Evolutionary conservation across 1,284 basidiomycete species (phyloP), one percentile per base, ranked within the genome.

Genomic region (Meripilus lineatus): DNA sequence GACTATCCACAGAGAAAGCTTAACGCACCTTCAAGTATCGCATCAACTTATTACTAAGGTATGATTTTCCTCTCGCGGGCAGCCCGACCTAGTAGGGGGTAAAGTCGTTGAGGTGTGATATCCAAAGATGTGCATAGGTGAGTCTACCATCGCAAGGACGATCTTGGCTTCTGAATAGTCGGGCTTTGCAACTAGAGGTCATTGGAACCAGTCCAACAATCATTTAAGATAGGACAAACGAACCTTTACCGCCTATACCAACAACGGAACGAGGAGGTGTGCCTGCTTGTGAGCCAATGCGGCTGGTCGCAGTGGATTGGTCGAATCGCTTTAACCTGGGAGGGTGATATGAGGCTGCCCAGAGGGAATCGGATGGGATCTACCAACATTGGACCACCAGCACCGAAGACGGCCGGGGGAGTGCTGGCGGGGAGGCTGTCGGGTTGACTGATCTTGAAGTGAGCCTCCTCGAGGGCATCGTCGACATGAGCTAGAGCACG

Each of bases 141-240:
- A 40, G 18, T 26, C 40, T 54, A 93, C 95, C 92, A 98, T 98
- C 3, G 95, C 95, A 4, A 99, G 81, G 6, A 99, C 93, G 55
- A 99, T 97, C 77, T 99, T 99, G 38, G 91, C 91, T 58, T 97
- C 93, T 3, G 92, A 95, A 57, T 98, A 98, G 62, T 99, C 96
- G 3, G 96, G 95, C 66, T 95, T 96, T 43, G 89, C 88, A 33
- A 95, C 93, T 89, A 52, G 13, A 23, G 11, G n/a, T 34, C 17
- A 35, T 14, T 4, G 20, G 21, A 25, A 5, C 21, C 17, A 26
- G 17, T 11, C 10, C 28, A 30, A 30, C 28, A 10, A n/a, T 30
- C n/a, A 14, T 39, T 17, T 36, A n/a, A 25, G 24, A 38, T 30
- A 25, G 46, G 25, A 32, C 36, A 42, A 7, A 49, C 62, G 42